Evolutionary conservation across 106 monocot genomes (phyloP), one percentile per base, ranked within the genome.

Genomic region (Dendrobium huoshanense): DNA sequence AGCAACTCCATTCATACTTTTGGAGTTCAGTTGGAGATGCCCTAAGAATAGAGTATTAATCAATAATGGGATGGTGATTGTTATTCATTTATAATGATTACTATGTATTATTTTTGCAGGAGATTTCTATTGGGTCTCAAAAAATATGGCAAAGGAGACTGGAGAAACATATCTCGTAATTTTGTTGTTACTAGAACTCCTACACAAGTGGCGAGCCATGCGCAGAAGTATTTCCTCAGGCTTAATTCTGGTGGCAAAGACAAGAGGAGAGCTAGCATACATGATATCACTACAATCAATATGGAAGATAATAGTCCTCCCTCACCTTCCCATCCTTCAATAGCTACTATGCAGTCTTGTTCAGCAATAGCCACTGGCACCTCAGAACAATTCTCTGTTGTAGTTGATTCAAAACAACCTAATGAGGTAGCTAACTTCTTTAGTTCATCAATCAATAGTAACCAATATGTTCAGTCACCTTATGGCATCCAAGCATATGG

Each of bases 191-290:
- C 90, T 0, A 86, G 96, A 74, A 94, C 90, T 2, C 92, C 92
- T 22, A 92, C 92, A 7, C 94, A 94, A 76, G 94, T 94, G 10
- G 94, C 94, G 31, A 94, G 94, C 83, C 94, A 94, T 79, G 94
- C 95, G 2, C 95, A 95, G 77, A 95, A 95, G 83, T 95, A 92
- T 79, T 95, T 89, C 82, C 89, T 92, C 67, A 85, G 95, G 81
- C 89, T 89, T 8, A 87, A 86, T 55, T 95, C 95, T 27, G 90
- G 89, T n/a, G 86, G 87, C 24, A 95, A 95, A 79, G 95, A 95
- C 74, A 95, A 95, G 86, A 85, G 92, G 81, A 84, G 96, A 55
- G 91, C 96, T 37, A 96, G 96, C 91, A 96, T 96, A 59, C 96
- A 96, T 61, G 96, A 96, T 72, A 93, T 93, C 85, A 96, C 96